Conservation (phyloP, 352 stramenopile species). For the Nothophytophthora sp. region DNA sequence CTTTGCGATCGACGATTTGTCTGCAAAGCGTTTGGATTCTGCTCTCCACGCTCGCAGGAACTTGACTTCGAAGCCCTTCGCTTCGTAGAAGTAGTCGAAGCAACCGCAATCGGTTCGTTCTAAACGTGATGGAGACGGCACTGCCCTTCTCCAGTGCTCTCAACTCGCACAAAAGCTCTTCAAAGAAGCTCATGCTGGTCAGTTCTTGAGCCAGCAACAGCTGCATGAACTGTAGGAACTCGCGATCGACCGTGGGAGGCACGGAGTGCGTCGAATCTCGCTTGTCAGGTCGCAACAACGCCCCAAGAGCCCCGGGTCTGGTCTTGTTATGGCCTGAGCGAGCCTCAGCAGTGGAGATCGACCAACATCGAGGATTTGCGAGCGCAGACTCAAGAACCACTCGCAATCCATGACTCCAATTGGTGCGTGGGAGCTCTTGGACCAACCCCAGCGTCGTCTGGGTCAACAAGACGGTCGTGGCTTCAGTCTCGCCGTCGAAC, state of each 20-base stretch:
- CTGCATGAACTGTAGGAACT: conserved; percentile 40
- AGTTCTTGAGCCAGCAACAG: conserved; percentile 35
- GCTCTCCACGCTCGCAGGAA: conserved; percentile 4
- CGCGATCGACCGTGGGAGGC: conserved; percentile 24
- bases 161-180: conserved; percentile 23
- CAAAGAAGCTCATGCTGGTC: conserved; percentile 31
- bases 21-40: conserved; percentile 18
- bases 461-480: neutral
- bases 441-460: conserved; percentile 7
- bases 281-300: neutral
- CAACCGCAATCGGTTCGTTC: conserved; percentile 19
- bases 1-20: neutral
- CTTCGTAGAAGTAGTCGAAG: conserved; percentile 16
- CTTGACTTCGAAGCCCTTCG: conserved; percentile 6
- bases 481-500: conserved; percentile 2
- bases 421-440: conserved; percentile 16
- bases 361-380: conserved; percentile 34
- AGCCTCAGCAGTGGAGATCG: too few relatives aligned
- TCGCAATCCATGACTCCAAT: conserved; percentile 26
- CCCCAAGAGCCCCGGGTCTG: too few relatives aligned
- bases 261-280: neutral
- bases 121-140: neutral
- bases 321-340: too few relatives aligned
- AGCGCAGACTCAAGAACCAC: conserved; percentile 34
- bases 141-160: conserved; percentile 1